Evolutionary conservation across 129 eudicot genomes (phyloP).

Genomic region (Pseudognaphalium luteoalbum): DNA sequence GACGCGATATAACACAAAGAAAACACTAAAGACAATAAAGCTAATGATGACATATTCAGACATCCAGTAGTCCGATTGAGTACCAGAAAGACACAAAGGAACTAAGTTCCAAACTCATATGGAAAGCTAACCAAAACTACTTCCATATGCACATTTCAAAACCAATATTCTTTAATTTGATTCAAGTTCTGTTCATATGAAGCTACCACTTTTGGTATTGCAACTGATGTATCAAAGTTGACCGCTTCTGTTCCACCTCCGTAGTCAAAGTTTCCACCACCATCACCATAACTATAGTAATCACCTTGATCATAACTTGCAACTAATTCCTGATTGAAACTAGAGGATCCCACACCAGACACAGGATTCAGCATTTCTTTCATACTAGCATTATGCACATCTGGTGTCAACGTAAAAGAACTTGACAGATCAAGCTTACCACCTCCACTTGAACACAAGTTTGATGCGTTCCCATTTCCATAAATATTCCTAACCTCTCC

Average conservation of each 20-base stretch:
- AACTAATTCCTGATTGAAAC: background rate
- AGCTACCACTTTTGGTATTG: background rate
- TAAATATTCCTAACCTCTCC: conserved; percentile 11
- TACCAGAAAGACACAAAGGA: background rate
- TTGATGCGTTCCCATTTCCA: background rate
- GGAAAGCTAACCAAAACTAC: background rate
- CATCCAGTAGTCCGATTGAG: background rate
- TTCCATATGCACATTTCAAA: background rate
- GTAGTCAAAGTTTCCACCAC: background rate
- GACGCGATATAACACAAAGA: too few relatives aligned
- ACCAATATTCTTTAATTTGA: conserved; percentile 12
- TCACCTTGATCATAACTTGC: background rate
- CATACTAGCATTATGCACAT: background rate
- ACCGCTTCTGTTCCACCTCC: conserved; percentile 10
- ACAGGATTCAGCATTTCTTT: background rate
- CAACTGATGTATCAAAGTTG: background rate
- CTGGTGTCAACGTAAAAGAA: background rate
- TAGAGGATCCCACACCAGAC: background rate
- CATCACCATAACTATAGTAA: conserved; percentile 4
- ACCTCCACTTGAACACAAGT: background rate
- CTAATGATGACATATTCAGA: too few relatives aligned
- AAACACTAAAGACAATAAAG: too few relatives aligned
- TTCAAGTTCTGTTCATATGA: conserved; percentile 2
- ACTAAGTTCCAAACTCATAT: background rate
- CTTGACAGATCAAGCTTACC: background rate